These are phyloP conservation scores for Mucor velutinosus DNA, from an alignment of 371 early-diverging fungal genomes.

Conservation along the genomic window DNA sequence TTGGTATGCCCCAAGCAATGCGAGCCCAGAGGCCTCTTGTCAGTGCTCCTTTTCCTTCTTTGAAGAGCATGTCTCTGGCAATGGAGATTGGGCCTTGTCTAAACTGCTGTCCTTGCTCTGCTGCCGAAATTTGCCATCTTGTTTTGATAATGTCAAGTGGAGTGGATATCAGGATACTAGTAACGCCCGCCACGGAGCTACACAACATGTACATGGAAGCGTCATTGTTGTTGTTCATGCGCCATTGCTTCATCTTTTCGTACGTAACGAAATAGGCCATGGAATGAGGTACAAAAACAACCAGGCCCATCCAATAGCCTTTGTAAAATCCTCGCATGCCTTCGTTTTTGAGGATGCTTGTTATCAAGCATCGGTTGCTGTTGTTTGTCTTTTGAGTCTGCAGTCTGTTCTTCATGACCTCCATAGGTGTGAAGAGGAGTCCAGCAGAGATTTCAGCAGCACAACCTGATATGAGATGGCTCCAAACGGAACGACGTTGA, in stretches of 20 bases:
- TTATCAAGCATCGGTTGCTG: slow-evolving; percentile 25
- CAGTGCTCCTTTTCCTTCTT: slow-evolving; percentile 70
- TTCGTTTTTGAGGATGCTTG: slow-evolving; percentile 47
- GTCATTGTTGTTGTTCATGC: slow-evolving; percentile 35
- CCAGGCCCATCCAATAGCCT: slow-evolving; percentile 69
- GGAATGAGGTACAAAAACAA: slow-evolving; percentile 66
- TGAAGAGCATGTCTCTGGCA: slow-evolving; percentile 55
- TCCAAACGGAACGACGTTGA: slow-evolving; percentile 24
- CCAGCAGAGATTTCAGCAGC: slow-evolving; percentile 60
- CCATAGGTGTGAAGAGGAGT: slow-evolving; percentile 81
- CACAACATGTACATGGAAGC: slow-evolving; percentile 53
- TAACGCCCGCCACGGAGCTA: slow-evolving; percentile 61
- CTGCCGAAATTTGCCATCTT: slow-evolving; percentile 70
- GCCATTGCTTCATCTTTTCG: slow-evolving; percentile 67
- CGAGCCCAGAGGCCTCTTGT: slow-evolving; percentile 67
- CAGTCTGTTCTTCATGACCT: slow-evolving; percentile 72
- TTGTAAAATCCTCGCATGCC: slow-evolving; percentile 69
- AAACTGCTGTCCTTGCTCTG: slow-evolving; percentile 37
- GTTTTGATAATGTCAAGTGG: slow-evolving; percentile 84
- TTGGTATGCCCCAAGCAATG: slow-evolving; percentile 73
- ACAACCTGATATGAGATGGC: slow-evolving; percentile 56
- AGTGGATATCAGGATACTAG: slow-evolving; percentile 65
- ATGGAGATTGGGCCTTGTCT: slow-evolving; percentile 41
- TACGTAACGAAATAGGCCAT: slow-evolving; percentile 74
- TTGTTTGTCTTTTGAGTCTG: slow-evolving; percentile 34